Conservation (phyloP, 345 rosid species). For the Psidium guajava region DNA sequence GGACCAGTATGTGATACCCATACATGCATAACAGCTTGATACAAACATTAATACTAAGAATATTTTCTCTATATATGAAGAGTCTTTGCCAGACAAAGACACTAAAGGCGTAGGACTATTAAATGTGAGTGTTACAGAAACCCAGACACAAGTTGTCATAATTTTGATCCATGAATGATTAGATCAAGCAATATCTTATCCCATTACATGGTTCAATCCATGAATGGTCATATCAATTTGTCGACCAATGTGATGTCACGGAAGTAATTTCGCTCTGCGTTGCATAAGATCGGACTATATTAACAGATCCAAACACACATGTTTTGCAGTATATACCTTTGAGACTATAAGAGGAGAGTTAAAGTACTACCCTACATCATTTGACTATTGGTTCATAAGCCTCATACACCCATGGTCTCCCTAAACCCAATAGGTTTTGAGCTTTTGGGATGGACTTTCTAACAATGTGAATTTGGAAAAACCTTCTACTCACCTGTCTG, state of each 20-base stretch:
- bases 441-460: not conserved
- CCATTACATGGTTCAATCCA: not conserved
- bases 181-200: not conserved
- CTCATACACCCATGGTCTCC: not conserved
- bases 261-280: not conserved
- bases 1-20: not conserved
- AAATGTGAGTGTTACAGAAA: not conserved
- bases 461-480: not conserved
- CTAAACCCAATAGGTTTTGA: not conserved
- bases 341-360: not conserved
- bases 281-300: not conserved
- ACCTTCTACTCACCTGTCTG: conserved; percentile 40
- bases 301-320: not conserved
- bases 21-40: not conserved
- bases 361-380: not conserved
- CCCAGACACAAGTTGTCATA: not conserved
- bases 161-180: not conserved
- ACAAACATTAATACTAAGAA: not conserved
- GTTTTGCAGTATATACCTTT: not conserved
- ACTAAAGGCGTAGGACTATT: not conserved
- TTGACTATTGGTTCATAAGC: not conserved
- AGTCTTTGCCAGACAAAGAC: not conserved
- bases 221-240: not conserved
- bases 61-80: not conserved
- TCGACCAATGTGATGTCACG: not conserved